Evolutionary conservation across 257 asterid genomes (phyloP), one percentile per base, ranked within the genome.

Genomic region (Plantago elongata): DNA sequence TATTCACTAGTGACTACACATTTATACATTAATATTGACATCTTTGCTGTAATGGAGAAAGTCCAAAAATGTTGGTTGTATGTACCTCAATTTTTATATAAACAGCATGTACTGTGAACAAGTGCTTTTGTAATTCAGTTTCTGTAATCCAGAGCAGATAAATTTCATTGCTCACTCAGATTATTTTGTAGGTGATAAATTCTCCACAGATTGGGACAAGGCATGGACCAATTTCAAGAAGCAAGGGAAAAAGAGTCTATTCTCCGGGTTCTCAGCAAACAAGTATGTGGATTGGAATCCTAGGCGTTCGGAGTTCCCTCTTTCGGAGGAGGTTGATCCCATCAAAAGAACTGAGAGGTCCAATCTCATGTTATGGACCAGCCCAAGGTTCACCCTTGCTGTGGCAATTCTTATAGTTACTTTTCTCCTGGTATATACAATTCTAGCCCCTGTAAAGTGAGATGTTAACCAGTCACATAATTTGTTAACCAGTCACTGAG

Each of bases 231-330:
- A 76, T 77, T 89, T 86, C 91, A 84, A 60, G 76, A 89, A 76
- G 81, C 87, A 73, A 78, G 95, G 96, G 16, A 86, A 79, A 71
- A 89, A 84, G 79, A 75, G 77, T 0, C 10, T 89, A 46, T 86
- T 92, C 72, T 84, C 95, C 3, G 73, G 64, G 61, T 92, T 89
- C 74, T 79, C 90, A 9, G 83, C 95, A 0, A 47, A 89, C 79
- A 89, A 89, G 81, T 92, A 89, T 13, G 99, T 89, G 65, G 87
- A 82, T 67, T 92, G 99, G 97, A 86, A 92, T 18, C 99, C 97
- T 1, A 82, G 68, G 77, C 89, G 79, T 0, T 84, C 94, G 0
- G 88, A 92, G 55, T 92, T 75, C 72, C 99, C 99, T 3, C 72
- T 77, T 0, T 89, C 97, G 2, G 97, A 89, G 81, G 99, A 92